Evolutionary conservation across 2,329 filamentous ascomycete genomes (phyloP).

Genomic region (Simplicillium sp.): DNA sequence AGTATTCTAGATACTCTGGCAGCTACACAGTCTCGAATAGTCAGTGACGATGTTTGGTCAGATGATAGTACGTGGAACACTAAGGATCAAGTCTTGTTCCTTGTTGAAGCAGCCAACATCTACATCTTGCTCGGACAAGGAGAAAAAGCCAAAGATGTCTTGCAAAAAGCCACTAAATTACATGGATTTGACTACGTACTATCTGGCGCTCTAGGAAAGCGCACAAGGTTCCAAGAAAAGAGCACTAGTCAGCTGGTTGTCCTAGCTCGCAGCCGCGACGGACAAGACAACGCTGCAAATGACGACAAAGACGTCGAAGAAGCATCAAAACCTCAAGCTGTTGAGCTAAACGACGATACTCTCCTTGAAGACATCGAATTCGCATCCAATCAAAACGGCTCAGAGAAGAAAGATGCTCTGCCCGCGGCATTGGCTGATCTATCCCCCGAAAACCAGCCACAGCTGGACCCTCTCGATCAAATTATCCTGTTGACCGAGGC

Average conservation of each 20-base stretch:
- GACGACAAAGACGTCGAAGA: conserved; percentile 13
- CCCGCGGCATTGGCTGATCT: conserved; percentile 54
- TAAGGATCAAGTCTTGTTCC: conserved; percentile 55
- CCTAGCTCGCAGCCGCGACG: conserved; percentile 63
- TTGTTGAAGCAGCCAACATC: conserved; percentile 75
- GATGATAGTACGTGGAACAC: conserved; percentile 25
- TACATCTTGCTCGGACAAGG: conserved; percentile 80
- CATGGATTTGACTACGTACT: conserved; percentile 73
- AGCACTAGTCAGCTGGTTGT: conserved; percentile 85
- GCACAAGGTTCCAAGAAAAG: conserved; percentile 71
- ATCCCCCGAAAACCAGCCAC: conserved; percentile 71
- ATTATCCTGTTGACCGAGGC: conserved; percentile 82
- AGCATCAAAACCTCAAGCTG: conserved; percentile 47
- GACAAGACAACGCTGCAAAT: conserved; percentile 10
- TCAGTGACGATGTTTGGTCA: conserved; percentile 27
- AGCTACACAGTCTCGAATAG: conserved; percentile 28
- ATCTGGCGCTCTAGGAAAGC: conserved; percentile 78
- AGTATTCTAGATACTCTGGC: conserved; percentile 32
- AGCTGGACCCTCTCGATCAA: conserved; percentile 74
- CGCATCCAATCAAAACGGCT: conserved; percentile 38
- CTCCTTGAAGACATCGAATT: conserved; percentile 83
- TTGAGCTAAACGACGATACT: conserved; percentile 86
- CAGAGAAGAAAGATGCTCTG: conserved; percentile 31
- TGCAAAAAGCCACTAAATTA: conserved; percentile 56
- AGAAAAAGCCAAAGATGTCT: conserved; percentile 59